Conservation (phyloP, 345 rosid species). For the Combretum micranthum region DNA sequence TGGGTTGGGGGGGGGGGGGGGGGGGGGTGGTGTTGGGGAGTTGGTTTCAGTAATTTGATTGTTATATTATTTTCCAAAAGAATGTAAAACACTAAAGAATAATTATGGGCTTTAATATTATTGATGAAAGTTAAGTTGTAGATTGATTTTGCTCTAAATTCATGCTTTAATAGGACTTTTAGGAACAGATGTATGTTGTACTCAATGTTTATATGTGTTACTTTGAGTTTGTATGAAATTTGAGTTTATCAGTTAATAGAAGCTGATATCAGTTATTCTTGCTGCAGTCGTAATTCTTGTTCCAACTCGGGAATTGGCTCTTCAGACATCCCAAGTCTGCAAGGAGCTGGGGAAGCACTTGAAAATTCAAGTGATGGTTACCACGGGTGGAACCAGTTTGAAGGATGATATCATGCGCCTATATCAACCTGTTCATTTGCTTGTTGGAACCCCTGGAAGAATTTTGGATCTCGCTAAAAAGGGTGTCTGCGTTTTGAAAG, state of each 20-base stretch:
- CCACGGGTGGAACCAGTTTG: conserved; percentile 98
- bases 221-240: too few relatives aligned
- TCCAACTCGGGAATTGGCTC: conserved; percentile 96
- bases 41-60: too few relatives aligned
- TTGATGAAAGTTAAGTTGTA: not conserved
- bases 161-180: too few relatives aligned
- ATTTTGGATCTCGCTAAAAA: conserved; percentile 91
- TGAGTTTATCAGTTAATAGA: too few relatives aligned
- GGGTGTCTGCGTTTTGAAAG: conserved; percentile 91
- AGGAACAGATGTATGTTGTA: too few relatives aligned
- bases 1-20: too few relatives aligned
- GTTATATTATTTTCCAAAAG: too few relatives aligned
- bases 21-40: too few relatives aligned
- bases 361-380: conserved; percentile 95
- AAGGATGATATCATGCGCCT: conserved; percentile 99
- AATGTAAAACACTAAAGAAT: too few relatives aligned
- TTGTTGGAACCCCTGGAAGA: conserved; percentile 99
- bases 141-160: not conserved
- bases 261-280: conserved; percentile 1
- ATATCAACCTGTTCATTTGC: conserved; percentile 94
- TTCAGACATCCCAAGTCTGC: conserved; percentile 98
- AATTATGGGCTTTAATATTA: too few relatives aligned
- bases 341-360: conserved; percentile 96
- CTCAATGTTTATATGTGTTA: too few relatives aligned
- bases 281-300: conserved; percentile 84